Evolutionary conservation across 116 monocot genomes (phyloP), one percentile per base, ranked within the genome.

Genomic region (Dioscorea cayenensis): DNA sequence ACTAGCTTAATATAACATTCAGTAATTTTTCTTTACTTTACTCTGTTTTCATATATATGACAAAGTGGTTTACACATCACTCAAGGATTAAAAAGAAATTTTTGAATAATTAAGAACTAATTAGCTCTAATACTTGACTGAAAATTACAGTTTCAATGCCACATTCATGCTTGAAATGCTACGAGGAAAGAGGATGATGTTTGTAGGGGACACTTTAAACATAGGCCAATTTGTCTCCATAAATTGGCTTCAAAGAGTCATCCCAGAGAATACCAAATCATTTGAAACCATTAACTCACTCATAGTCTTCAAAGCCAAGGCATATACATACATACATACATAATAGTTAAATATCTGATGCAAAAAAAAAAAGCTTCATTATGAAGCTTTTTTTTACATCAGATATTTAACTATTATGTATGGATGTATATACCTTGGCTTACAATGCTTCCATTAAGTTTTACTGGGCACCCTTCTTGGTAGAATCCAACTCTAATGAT

Each of bases 391-490:
- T 7, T n/a, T n/a, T n/a, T n/a, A n/a, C n/a, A n/a, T n/a, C n/a
- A n/a, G n/a, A n/a, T n/a, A n/a, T n/a, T n/a, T n/a, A n/a, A n/a
- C n/a, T n/a, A n/a, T n/a, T n/a, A n/a, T n/a, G n/a, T n/a, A n/a
- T n/a, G n/a, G n/a, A n/a, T n/a, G n/a, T n/a, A n/a, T n/a, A n/a
- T n/a, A n/a, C n/a, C n/a, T n/a, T n/a, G n/a, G 32, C 51, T 16
- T 90, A 84, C 77, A 90, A 90, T 66, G 82, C 84, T 14, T 81
- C 84, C 12, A 73, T 86, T 28, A 84, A 84, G 75, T 90, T 86
- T 75, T 86, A 86, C 66, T 90, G 89, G 89, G 89, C 89, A 65
- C 89, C 89, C 0, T 90, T 90, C 43, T 75, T 90, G 1, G 86
- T 86, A 0, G 82, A 90, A 64, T 90, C 90, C 0, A 90, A 90